Evolutionary conservation across 805 yeast species (phyloP), one percentile per base, ranked within the genome.

Genomic region (Ogataea paraovalis): DNA sequence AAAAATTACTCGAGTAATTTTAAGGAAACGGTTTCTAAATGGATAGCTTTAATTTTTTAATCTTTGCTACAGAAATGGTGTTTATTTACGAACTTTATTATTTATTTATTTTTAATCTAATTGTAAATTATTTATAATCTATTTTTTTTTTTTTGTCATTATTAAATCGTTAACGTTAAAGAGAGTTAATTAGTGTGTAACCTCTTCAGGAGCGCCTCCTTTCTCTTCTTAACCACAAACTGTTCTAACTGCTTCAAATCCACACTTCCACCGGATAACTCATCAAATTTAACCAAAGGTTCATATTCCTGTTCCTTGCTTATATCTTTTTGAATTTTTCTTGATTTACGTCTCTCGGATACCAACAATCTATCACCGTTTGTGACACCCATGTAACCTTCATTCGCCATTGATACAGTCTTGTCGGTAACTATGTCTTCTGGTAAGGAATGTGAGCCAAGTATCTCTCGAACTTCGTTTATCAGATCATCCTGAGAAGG

Each of bases 191-290:
- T 39, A 2, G 61, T 59, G 38, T 65, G 67, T 4, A 73, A 58
- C 60, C 68, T 65, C 65, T 58, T 69, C 25, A 76, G 57, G 18
- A 82, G 60, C 50, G 74, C 73, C 44, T 68, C 55, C 51, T 72
- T 75, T 51, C 73, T 70, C 48, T 62, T 62, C 14, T 72, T 70
- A 19, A 82, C 77, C 16, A 82, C 52, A 69, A 76, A 70, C 14
- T 53, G 44, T 42, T 74, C 76, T 42, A 80, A 71, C 2, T 76
- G 75, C 36, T 63, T 61, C 10, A 64, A 55, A 0, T 33, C 32
- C 3, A 69, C 52, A 0, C 79, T 76, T 41, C 58, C 60, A 33
- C 22, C 41, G 14, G 41, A 39, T n/a, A 62, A 53, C 28, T 65
- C 66, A 28, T 57, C 57, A 18, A 61, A 55, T 25, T 43, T 50